phyloP scores from a whole-genome alignment of 1,284 basidiomycete species.

The Athelia psychrophila region DNA sequence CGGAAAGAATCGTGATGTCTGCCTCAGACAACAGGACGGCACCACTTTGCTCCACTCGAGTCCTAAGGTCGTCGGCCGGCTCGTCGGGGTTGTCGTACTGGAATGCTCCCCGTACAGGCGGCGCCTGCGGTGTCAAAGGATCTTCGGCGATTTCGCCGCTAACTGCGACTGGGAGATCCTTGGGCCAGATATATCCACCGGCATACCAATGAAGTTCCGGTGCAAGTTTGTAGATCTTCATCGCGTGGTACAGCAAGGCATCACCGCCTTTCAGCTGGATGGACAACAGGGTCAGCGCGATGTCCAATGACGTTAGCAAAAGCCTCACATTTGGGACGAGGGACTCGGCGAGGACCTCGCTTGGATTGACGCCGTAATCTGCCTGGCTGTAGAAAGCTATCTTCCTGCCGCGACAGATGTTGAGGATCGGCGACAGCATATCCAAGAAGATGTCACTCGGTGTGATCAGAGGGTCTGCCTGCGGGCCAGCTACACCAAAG shows the following conservation, averaged over 20 bases:
- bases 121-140: slow-evolving; percentile 16
- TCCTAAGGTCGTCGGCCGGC: slow-evolving; percentile 45
- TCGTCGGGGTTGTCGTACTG: slow-evolving; percentile 38
- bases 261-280: slow-evolving; percentile 73
- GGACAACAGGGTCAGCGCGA: not conserved
- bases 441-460: slow-evolving; percentile 75
- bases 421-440: slow-evolving; percentile 64
- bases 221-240: slow-evolving; percentile 70
- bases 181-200: slow-evolving; percentile 63
- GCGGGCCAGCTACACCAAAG: slow-evolving; percentile 54
- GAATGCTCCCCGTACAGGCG: slow-evolving; percentile 44
- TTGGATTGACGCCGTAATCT: slow-evolving; percentile 73
- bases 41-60: slow-evolving; percentile 63
- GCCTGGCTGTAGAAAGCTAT: slow-evolving; percentile 70
- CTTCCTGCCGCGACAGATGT: slow-evolving; percentile 62
- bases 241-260: slow-evolving; percentile 67
- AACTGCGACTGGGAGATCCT: slow-evolving; percentile 65
- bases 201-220: slow-evolving; percentile 78
- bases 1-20: slow-evolving; percentile 59
- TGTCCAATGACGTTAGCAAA: not conserved
- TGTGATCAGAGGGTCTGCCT: slow-evolving; percentile 58
- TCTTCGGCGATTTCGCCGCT: slow-evolving; percentile 42
- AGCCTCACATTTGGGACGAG: slow-evolving; percentile 62
- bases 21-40: slow-evolving; percentile 60
- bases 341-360: slow-evolving; percentile 64